Evolutionary conservation across 306 rosid genomes (phyloP).

Genomic region (Rosa rugosa): DNA sequence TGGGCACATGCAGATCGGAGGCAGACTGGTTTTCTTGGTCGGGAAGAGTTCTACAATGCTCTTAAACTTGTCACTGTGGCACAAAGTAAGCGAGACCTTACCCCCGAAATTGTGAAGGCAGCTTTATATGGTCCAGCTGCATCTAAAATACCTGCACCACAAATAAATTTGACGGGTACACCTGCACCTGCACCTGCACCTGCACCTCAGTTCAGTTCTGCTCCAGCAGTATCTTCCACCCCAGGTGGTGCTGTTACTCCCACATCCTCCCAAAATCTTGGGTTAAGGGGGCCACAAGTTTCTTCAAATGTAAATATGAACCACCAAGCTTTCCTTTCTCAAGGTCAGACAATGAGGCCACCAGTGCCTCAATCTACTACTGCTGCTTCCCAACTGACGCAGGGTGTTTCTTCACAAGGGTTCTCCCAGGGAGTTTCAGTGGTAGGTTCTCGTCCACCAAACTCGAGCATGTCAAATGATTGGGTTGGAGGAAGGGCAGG

Average conservation of each 20-base stretch:
- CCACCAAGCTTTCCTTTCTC: conserved; percentile 46
- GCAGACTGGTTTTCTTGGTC: conserved; percentile 79
- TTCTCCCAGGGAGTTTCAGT: conserved; percentile 36
- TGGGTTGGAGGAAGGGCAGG: conserved; percentile 46
- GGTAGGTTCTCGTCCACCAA: conserved; percentile 41
- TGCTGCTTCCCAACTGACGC: conserved; percentile 37
- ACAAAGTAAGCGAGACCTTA: conserved; percentile 84
- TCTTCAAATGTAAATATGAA: conserved; percentile 39
- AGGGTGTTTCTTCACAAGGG: conserved; percentile 47
- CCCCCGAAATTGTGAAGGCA: conserved; percentile 87
- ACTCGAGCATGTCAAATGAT: conserved; percentile 40
- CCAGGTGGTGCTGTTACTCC: conserved; percentile 42
- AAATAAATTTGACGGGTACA: conserved; percentile 54
- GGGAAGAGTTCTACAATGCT: conserved; percentile 91
- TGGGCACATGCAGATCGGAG: conserved; percentile 82
- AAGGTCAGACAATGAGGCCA: conserved; percentile 45
- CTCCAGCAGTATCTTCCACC: conserved; percentile 41
- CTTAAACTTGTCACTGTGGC: conserved; percentile 99
- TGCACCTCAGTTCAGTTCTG: conserved; percentile 45
- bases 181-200: conserved; percentile 37
- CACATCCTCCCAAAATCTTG: conserved; percentile 48
- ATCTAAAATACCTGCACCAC: conserved; percentile 94
- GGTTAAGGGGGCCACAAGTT: conserved; percentile 45
- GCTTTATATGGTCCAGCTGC: conserved; percentile 90
- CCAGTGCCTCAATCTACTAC: conserved; percentile 42